A percentile compares a stretch with the other conserved stretches of the same genome.
Conservation (phyloP, 305 asterid species). For the Plantago coronopus region DNA sequence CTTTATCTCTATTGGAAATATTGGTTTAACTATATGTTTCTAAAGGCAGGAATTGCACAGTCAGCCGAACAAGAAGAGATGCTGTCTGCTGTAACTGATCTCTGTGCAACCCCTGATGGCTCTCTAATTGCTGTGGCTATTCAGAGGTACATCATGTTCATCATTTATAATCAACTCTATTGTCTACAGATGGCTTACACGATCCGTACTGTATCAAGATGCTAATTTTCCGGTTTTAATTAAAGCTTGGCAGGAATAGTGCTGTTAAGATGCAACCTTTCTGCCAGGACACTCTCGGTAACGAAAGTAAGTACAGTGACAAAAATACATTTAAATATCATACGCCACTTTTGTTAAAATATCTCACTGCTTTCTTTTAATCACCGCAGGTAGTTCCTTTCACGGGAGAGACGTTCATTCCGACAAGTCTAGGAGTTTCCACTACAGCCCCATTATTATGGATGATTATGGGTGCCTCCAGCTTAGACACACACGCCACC, state of each 20-base stretch:
- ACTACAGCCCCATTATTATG: conserved; percentile 47
- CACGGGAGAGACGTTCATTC: conserved; percentile 61
- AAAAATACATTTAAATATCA: too few species aligned
- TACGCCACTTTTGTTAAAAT: too few species aligned
- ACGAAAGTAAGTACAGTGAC: conserved; percentile 47
- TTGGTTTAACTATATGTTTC: conserved; percentile 17
- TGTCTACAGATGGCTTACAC: not conserved
- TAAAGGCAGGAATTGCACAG: conserved; percentile 57
- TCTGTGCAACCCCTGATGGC: conserved; percentile 58
- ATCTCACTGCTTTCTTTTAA: too few species aligned
- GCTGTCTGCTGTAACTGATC: conserved; percentile 64
- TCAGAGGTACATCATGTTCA: conserved; percentile 48
- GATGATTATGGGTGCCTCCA: conserved; percentile 93
- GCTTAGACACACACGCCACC: conserved; percentile 26
- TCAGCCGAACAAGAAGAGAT: conserved; percentile 47
- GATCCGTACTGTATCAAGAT: not conserved
- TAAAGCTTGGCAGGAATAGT: conserved; percentile 69
- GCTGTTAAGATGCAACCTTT: conserved; percentile 57
- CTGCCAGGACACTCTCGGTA: conserved; percentile 49
- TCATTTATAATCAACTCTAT: conserved; percentile 10
- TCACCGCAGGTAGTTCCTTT: conserved; percentile 57
- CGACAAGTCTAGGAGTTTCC: conserved; percentile 68
- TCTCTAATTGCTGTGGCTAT: conserved; percentile 68
- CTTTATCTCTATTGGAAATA: conserved; percentile 9
- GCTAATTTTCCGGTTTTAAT: conserved; percentile 7